phyloP scores from a whole-genome alignment of 2,329 filamentous ascomycete genomes.

The Penicillium sp. region DNA sequence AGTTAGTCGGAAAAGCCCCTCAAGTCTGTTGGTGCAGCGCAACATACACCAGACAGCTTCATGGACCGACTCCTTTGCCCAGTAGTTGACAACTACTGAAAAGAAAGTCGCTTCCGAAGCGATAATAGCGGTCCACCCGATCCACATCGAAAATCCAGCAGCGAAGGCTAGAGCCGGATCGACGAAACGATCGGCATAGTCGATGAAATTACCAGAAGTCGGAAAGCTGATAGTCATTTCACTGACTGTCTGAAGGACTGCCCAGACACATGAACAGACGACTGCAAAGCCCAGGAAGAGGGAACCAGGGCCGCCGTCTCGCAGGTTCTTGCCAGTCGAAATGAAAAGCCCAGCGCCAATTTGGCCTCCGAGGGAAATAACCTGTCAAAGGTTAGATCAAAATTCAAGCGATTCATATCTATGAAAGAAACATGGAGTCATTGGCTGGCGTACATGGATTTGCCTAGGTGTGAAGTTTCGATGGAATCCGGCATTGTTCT shows the following conservation, averaged over 20 bases:
- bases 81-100: constrained; percentile 22
- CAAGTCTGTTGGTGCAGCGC: neutral
- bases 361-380: constrained; percentile 12
- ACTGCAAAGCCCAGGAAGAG: constrained; percentile 36
- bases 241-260: constrained; percentile 32
- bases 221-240: constrained; percentile 43
- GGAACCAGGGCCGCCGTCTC: constrained; percentile 31
- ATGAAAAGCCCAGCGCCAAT: constrained; percentile 23
- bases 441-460: constrained; percentile 1
- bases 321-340: constrained; percentile 23
- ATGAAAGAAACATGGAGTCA: neutral
- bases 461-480: constrained; percentile 3
- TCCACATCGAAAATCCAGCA: constrained; percentile 30
- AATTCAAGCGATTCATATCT: no score
- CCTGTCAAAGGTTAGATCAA: constrained; percentile 1
- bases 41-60: constrained; percentile 1
- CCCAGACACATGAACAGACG: constrained; percentile 32
- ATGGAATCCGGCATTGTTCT: neutral
- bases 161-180: constrained; percentile 42
- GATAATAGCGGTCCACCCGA: constrained; percentile 19
- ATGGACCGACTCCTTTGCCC: constrained; percentile 16
- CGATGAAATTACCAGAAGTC: constrained; percentile 38
- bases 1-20: neutral
- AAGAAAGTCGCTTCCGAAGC: constrained; percentile 26
- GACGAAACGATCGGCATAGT: constrained; percentile 40